These are phyloP conservation scores for Vanrija pseudolonga DNA, from an alignment of 1,284 basidiomycete species.

Conservation along the genomic window DNA sequence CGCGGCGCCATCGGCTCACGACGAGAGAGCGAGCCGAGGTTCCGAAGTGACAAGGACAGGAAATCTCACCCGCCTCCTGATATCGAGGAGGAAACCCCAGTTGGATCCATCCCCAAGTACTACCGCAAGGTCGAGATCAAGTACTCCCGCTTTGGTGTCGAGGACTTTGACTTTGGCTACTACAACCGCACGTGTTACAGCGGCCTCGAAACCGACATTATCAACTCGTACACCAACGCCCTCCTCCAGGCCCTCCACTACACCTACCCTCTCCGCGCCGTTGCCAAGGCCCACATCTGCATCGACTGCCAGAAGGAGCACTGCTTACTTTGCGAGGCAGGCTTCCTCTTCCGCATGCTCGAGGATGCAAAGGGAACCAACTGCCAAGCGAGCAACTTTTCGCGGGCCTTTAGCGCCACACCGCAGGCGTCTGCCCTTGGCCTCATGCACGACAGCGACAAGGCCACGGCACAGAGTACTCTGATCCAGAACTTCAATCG, in stretches of 20 bases:
- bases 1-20: constrained; percentile 23
- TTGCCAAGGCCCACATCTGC: constrained; percentile 88
- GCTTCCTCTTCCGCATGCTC: constrained; percentile 92
- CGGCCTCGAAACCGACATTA: constrained; percentile 94
- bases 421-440: constrained; percentile 79
- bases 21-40: constrained; percentile 58
- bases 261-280: constrained; percentile 66
- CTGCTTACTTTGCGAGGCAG: constrained; percentile 91
- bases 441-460: constrained; percentile 81
- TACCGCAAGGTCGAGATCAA: constrained; percentile 95
- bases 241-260: constrained; percentile 89
- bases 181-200: constrained; percentile 87
- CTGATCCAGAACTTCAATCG: constrained; percentile 94
- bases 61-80: constrained; percentile 30
- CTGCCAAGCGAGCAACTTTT: constrained; percentile 95
- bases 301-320: constrained; percentile 82
- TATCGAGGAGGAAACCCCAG: constrained; percentile 26
- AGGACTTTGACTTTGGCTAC: constrained; percentile 96
- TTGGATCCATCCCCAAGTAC: constrained; percentile 65
- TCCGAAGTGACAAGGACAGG: constrained; percentile 73
- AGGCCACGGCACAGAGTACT: constrained; percentile 69
- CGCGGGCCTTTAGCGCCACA: constrained; percentile 77
- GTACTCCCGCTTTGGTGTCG: constrained; percentile 98
- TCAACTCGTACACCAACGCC: constrained; percentile 95
- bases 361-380: constrained; percentile 91